phyloP scores from a whole-genome alignment of 228 moss, liverwort and hornwort species.

The Sphagnum magellanicum region DNA sequence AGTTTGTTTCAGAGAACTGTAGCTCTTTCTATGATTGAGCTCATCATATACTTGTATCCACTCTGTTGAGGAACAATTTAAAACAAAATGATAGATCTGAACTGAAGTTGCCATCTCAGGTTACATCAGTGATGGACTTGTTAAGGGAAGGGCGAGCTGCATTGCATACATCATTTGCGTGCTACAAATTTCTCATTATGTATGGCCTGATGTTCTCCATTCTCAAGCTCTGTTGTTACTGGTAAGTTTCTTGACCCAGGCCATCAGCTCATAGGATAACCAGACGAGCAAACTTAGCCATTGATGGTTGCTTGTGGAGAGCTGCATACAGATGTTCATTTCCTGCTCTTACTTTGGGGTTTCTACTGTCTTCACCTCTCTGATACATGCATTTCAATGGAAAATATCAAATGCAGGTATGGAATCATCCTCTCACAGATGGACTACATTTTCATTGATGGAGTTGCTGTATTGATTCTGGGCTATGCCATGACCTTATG shows the following conservation, averaged over 20 bases:
- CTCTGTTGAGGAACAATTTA: too few species aligned
- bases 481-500: conserved; percentile 92
- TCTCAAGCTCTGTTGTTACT: conserved; percentile 82
- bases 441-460: conserved; percentile 86
- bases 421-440: conserved; percentile 82
- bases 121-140: conserved; percentile 68
- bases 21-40: too few species aligned
- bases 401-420: conserved; percentile 39
- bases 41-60: too few species aligned
- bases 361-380: too few species aligned
- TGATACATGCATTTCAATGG: too few species aligned
- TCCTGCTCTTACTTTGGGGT: background rate
- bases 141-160: conserved; percentile 88
- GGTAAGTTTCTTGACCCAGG: conserved; percentile 29
- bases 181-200: conserved; percentile 81
- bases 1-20: too few species aligned
- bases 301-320: background rate
- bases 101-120: conserved; percentile 10
- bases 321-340: background rate
- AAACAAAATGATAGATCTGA: too few species aligned
- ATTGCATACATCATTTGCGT: conserved; percentile 86
- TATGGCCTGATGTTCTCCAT: conserved; percentile 91
- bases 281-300: background rate
- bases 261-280: background rate
- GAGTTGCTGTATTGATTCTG: conserved; percentile 80